Evolutionary conservation across 352 stramenopile species (phyloP), one percentile per base, ranked within the genome.

Genomic region (Albugo candida): DNA sequence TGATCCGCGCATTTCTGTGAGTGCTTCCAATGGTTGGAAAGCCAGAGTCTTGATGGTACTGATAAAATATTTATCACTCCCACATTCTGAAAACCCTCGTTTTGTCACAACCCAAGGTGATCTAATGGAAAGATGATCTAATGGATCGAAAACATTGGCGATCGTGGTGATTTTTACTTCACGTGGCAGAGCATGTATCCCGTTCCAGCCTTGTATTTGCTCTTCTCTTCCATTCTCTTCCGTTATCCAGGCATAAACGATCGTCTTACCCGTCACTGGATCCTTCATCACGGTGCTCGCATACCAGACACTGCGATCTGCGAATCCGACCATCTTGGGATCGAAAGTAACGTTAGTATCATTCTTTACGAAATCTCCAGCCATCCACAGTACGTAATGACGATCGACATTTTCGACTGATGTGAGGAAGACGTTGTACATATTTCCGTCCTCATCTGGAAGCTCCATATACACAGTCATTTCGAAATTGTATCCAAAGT

Each of bases 31-130:
- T 37, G 67, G 57, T 57, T 76, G 64, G 19, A 75, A 53, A 2
- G 54, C 55, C 14, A 82, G 41, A 31, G 70, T 82, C 60, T 82
- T 82, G 57, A 82, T 67, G 40, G 67, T 78, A 57, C 78, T 82
- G 59, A 49, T 61, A 54, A 53, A 58, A 49, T 31, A 31, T 31
- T 31, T 31, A 10, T 31, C 24, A 31, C 24, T 8, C 8, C 24
- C 24, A 31, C 24, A 31, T 3, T 31, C 24, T 31, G 24, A 31
- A 31, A 10, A 31, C 24, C 24, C 3, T 3, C 24, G 24, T 10
- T 31, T 31, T 31, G 24, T 31, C 3, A 31, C 67, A 52, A 83
- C 54, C 67, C 65, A 80, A 57, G 80, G 67, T 19, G 67, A 67
- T 24, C 64, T 60, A 11, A 60, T 60, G 14, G 59, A 60, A 5